A percentile compares a stretch with the other conserved stretches of the same genome.
Conservation (phyloP, 2,329 filamentous ascomycete species). For the Penicillium frequentans region DNA sequence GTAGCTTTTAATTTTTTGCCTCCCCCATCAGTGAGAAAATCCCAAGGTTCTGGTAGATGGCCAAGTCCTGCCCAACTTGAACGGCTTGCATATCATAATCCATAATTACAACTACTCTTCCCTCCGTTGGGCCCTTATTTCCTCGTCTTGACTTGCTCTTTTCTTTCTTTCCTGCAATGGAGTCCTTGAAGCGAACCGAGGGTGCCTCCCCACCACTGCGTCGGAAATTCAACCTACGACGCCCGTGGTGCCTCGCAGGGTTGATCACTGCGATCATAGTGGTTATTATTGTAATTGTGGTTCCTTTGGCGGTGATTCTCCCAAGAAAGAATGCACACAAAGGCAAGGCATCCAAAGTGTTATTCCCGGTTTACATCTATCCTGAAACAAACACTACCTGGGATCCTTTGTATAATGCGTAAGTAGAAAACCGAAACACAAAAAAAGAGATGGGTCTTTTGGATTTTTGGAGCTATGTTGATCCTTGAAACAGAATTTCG, state of each 20-base stretch:
- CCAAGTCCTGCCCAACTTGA: neutral
- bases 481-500: neutral
- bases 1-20: neutral
- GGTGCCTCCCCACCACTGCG: neutral
- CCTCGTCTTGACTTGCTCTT: neutral
- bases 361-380: neutral
- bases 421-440: neutral
- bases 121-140: neutral
- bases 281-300: neutral
- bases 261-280: neutral
- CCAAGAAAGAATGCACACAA: neutral
- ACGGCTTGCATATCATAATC: neutral
- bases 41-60: neutral
- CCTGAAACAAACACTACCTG: constrained; percentile 2
- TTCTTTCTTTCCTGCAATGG: neutral
- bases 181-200: neutral
- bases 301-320: neutral
- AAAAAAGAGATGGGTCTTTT: neutral
- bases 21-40: neutral
- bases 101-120: neutral
- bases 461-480: neutral
- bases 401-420: constrained; percentile 2
- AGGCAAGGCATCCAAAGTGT: neutral
- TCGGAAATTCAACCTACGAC: neutral
- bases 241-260: neutral